These are phyloP conservation scores for Hymenoscyphus infarciens DNA, from an alignment of 2,329 filamentous ascomycete species.

Conservation along the genomic window DNA sequence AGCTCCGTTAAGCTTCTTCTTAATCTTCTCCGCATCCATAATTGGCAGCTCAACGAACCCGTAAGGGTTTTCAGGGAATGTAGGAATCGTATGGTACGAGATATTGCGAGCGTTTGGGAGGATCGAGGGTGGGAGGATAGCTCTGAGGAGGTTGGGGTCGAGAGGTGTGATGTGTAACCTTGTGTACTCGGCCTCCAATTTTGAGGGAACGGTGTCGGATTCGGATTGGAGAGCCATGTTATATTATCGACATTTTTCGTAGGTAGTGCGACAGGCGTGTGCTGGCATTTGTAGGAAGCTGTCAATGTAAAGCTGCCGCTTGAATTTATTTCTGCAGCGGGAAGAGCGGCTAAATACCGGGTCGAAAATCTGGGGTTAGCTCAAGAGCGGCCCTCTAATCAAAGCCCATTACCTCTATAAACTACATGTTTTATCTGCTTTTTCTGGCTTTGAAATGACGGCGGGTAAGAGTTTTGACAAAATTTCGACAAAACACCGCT, in stretches of 20 bases:
- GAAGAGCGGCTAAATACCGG: not conserved
- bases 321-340: not conserved
- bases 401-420: no score
- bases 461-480: no score
- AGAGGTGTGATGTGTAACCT: constrained; percentile 89
- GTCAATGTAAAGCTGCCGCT: not conserved
- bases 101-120: constrained; percentile 69
- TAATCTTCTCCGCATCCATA: constrained; percentile 83
- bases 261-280: not conserved
- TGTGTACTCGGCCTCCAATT: constrained; percentile 33
- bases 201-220: not conserved
- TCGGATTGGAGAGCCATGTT: constrained; percentile 6
- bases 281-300: not conserved
- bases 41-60: constrained; percentile 82
- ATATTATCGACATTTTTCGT: not conserved
- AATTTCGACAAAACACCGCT: no score
- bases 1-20: constrained; percentile 84
- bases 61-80: constrained; percentile 87
- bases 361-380: no score
- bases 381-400: no score
- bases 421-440: no score
- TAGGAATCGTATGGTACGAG: constrained; percentile 82
- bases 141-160: constrained; percentile 66
- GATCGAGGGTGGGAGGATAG: constrained; percentile 67
- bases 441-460: no score